Conservation (phyloP, 495 filamentous ascomycete species). For the Penicillium bovifimosum region DNA sequence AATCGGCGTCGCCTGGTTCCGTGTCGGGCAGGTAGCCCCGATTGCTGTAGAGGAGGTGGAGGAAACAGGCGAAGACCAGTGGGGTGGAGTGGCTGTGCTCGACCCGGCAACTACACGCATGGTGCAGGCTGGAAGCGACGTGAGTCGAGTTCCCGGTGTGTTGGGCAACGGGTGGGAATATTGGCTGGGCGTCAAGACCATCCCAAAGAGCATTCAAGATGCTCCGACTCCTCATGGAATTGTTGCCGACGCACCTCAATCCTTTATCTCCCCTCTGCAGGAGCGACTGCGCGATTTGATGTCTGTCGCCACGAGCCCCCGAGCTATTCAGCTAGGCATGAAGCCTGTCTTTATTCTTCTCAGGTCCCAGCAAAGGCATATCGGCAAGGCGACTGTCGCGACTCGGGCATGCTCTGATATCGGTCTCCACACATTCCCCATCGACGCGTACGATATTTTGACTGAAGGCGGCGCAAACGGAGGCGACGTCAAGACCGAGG, state of each 20-base stretch:
- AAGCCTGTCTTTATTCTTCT: constrained; percentile 84
- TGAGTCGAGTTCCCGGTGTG: constrained; percentile 68
- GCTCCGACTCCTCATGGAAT: constrained; percentile 38
- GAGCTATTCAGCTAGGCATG: constrained; percentile 78
- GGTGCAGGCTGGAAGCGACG: constrained; percentile 78
- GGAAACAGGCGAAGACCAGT: constrained; percentile 59
- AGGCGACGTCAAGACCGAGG: constrained; percentile 89
- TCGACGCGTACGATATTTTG: constrained; percentile 90
- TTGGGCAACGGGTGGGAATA: constrained; percentile 75
- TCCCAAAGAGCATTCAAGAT: constrained; percentile 38
- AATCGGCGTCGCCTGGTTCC: constrained; percentile 81
- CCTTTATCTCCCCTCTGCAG: constrained; percentile 61
- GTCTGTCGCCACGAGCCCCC: constrained; percentile 78
- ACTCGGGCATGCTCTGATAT: constrained; percentile 77
- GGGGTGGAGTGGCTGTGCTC: constrained; percentile 78
- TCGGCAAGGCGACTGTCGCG: constrained; percentile 79
- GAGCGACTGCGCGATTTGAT: constrained; percentile 79
- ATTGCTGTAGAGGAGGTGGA: constrained; percentile 48
- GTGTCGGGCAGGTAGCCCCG: constrained; percentile 66
- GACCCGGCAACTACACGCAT: constrained; percentile 81
- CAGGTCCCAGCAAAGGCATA: constrained; percentile 82
- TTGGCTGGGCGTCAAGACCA: constrained; percentile 68
- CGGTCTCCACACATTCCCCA: constrained; percentile 80
- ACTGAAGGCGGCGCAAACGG: constrained; percentile 82
- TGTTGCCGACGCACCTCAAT: constrained; percentile 38